Base-by-base conservation (phyloP, 2,329 filamentous ascomycete species). In the Penicillium aurantiogriseum region DNA sequence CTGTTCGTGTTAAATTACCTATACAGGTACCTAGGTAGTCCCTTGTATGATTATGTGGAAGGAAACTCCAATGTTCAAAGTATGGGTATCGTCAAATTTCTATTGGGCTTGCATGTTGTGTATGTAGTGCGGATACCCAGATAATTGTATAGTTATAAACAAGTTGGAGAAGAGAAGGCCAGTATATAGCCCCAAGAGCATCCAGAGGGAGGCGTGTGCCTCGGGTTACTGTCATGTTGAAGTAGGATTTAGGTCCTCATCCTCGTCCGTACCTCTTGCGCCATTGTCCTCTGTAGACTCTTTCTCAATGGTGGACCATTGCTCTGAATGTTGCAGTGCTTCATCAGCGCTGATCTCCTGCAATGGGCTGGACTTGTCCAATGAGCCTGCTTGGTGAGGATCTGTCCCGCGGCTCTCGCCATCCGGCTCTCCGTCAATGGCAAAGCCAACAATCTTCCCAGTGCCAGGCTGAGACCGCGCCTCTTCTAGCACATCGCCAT, bases 401-500 rank as follows among this genome's bases (percentile, higher is more conserved):
- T 62, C 62, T 11, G 36, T 36, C 17, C 55, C 58, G 23, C 50
- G 55, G 25, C 45, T 31, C 19, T 67, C 57, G 23, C 51, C 55
- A 42, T 58, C 61, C 5, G 54, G 42, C 36, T 67, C 67, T 9
- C 66, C 66, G 39, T 72, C 69, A n/a, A 74, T 67, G 27, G 69
- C 72, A 58, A 77, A 77, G 31, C 74, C 75, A n/a, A 77, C 75
- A 51, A 71, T 74, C 59, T 77, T 77, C 21, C 74, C 74, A 13
- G 67, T 70, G 9, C 66, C 69, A 19, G 73, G 67, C 43, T 70
- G 68, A 5, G 69, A 69, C 9, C 68, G 70, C 40, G 64, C 58
- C 56, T 76, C 75, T 61, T 77, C 74, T 17, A 97, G 74, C 19
- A 97, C 89, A 74, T 97, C 94, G 25, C 94, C 94, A 66, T 82